Evolutionary conservation across 371 early-diverging fungal genomes (phyloP).

Genomic region (Scutellospora calospora): DNA sequence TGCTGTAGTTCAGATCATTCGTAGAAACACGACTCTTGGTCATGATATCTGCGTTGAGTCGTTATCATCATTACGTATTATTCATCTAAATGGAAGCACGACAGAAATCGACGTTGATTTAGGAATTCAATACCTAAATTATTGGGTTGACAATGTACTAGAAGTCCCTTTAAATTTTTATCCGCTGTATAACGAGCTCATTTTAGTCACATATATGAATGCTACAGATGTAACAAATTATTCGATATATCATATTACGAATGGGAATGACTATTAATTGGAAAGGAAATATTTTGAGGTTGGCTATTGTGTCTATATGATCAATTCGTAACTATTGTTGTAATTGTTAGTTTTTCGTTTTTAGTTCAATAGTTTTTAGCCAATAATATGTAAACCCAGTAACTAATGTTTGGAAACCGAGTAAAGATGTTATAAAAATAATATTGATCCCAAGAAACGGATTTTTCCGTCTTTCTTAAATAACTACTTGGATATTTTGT

Average conservation of each 20-base stretch:
- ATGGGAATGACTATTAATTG: neutral
- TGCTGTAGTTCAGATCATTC: neutral
- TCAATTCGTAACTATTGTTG: no score
- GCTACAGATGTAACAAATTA: neutral
- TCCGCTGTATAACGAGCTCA: neutral
- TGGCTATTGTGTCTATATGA: no score
- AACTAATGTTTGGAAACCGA: neutral
- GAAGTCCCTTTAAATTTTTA: neutral
- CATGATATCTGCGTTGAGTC: neutral
- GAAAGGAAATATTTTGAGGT: neutral
- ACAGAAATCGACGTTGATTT: constrained; percentile 1
- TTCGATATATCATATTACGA: constrained; percentile 13
- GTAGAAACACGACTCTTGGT: neutral
- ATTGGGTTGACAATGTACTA: neutral
- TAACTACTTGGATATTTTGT: neutral
- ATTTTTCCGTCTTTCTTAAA: neutral
- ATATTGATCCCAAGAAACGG: neutral
- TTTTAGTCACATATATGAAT: neutral
- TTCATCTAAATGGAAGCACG: neutral
- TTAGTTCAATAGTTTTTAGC: neutral
- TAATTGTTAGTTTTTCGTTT: neutral
- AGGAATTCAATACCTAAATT: neutral
- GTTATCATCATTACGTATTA: neutral
- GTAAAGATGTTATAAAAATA: neutral
- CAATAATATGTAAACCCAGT: neutral